phyloP scores from a whole-genome alignment of 2,329 filamentous ascomycete species.

The Diaporthe citrichinensis region DNA sequence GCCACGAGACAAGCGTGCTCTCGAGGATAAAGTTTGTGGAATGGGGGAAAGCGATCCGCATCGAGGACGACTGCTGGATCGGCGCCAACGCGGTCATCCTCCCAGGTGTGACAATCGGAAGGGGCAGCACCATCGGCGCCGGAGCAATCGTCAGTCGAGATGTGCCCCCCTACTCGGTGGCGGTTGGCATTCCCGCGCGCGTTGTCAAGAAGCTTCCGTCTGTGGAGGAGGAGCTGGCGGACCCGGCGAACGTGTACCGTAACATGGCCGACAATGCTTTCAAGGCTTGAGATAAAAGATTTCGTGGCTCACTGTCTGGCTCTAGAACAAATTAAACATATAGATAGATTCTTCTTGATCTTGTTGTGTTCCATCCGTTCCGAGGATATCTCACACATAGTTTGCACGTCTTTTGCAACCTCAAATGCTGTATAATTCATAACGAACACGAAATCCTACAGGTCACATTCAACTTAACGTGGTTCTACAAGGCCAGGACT shows the following conservation, averaged over 20 bases:
- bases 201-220: constrained; percentile 60
- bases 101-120: constrained; percentile 83
- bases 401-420: not conserved
- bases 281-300: not conserved
- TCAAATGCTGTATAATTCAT: not conserved
- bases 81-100: constrained; percentile 79
- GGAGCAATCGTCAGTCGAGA: constrained; percentile 87
- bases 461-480: not conserved
- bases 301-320: fast-evolving
- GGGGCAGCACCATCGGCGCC: constrained; percentile 80
- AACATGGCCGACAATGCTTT: constrained; percentile 9
- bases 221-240: constrained; percentile 18
- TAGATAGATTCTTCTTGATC: not conserved
- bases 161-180: constrained; percentile 73
- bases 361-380: not conserved
- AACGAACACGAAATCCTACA: not conserved
- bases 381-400: not conserved
- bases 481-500: not conserved
- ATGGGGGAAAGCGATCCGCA: constrained; percentile 77
- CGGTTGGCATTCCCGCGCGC: constrained; percentile 77
- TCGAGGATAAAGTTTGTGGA: constrained; percentile 63
- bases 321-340: not conserved
- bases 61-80: constrained; percentile 87
- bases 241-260: not conserved
- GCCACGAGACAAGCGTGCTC: constrained; percentile 76